phyloP scores from a whole-genome alignment of 345 rosid genomes.

The Viola odorata region DNA sequence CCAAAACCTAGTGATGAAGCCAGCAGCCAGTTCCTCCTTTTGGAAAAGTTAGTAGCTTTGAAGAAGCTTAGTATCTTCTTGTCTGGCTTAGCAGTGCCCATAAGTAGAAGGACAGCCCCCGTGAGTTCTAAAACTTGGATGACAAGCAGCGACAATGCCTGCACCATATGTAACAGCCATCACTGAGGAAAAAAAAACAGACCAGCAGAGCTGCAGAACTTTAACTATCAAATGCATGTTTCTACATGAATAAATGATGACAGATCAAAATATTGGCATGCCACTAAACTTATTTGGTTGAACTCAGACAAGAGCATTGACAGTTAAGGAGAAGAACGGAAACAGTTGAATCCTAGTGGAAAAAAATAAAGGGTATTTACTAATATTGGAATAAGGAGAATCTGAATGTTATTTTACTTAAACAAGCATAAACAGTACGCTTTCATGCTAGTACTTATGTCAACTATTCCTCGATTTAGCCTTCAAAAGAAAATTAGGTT shows the following conservation, averaged over 20 bases:
- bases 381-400: too few relatives aligned
- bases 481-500: too few relatives aligned
- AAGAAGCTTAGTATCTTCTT: constrained; percentile 34
- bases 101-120: constrained; percentile 49
- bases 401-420: too few relatives aligned
- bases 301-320: too few relatives aligned
- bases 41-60: constrained; percentile 16
- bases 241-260: neutral
- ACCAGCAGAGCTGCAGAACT: neutral
- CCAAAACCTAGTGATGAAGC: constrained; percentile 62
- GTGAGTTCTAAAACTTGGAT: constrained; percentile 54
- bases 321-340: too few relatives aligned
- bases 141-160: constrained; percentile 56
- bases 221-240: neutral
- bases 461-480: too few relatives aligned
- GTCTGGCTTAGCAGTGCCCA: constrained; percentile 40
- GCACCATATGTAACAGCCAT: constrained; percentile 16
- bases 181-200: neutral
- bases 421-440: too few relatives aligned
- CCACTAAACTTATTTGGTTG: too few relatives aligned
- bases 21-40: constrained; percentile 55
- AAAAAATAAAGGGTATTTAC: too few relatives aligned
- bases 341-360: too few relatives aligned
- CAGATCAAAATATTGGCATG: neutral
- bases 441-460: too few relatives aligned